Percentiles rank a stretch among this genome's conserved stretches.
These are phyloP conservation scores for Colletotrichum tanaceti DNA, from an alignment of 2,329 filamentous ascomycete genomes.

Conservation along the genomic window DNA sequence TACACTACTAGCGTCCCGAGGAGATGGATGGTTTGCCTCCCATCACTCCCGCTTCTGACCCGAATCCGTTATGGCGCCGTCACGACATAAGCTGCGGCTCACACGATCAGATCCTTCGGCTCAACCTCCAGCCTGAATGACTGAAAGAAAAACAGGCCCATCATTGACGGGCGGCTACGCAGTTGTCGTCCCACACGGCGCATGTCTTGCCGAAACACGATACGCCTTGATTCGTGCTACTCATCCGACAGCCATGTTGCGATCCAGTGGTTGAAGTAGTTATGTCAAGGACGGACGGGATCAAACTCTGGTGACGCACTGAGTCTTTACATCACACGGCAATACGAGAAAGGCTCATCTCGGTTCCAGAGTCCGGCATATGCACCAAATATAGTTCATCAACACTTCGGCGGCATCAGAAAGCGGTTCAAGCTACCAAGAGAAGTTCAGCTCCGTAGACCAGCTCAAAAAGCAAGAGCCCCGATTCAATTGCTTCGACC, in stretches of 20 bases:
- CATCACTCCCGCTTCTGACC: not conserved
- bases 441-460: constrained; percentile 17
- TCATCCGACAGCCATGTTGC: not conserved
- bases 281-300: not conserved
- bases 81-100: not conserved
- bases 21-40: not conserved
- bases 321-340: not conserved
- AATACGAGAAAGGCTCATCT: not conserved
- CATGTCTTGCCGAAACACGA: constrained; percentile 2
- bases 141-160: not conserved
- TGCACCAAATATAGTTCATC: constrained; percentile 48
- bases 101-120: not conserved
- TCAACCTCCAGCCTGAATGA: not conserved
- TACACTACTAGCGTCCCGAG: constrained; percentile 54
- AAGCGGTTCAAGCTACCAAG: constrained; percentile 1
- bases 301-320: not conserved
- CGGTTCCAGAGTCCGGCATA: not conserved
- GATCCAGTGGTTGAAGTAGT: not conserved
- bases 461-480: constrained; percentile 39
- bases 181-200: not conserved
- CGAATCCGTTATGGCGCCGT: not conserved
- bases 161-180: not conserved
- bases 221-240: not conserved
- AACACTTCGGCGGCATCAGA: constrained; percentile 46
- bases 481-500: constrained; percentile 47